Evolutionary conservation across 495 filamentous ascomycete species (phyloP).

Genomic region (Neurospora sp.): DNA sequence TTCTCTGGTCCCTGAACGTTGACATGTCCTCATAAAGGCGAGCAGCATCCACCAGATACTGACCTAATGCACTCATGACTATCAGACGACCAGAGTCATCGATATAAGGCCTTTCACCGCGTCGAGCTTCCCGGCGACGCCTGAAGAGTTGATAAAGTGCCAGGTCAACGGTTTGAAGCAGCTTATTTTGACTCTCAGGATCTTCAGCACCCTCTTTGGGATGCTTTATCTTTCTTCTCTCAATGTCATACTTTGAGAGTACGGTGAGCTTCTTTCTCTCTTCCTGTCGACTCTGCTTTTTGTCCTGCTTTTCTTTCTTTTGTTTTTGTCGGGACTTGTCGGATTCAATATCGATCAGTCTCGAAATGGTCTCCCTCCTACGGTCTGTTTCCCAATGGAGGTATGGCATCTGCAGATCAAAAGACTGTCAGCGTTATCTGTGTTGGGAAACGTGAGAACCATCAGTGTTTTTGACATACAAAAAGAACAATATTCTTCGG

Average conservation of each 20-base stretch:
- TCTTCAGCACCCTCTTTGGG: background rate
- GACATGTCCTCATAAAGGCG: conserved; percentile 31
- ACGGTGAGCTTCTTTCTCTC: background rate
- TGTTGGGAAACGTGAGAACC: background rate
- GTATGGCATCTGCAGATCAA: conserved; percentile 46
- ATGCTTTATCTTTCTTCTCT: background rate
- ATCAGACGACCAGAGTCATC: conserved; percentile 17
- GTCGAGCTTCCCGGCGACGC: background rate
- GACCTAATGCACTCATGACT: conserved; percentile 22
- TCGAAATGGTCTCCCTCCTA: conserved; percentile 23
- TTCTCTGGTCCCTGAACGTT: conserved; percentile 42
- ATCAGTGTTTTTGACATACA: conserved; percentile 9
- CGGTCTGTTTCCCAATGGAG: conserved; percentile 55
- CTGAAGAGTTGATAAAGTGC: background rate
- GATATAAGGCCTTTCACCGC: background rate
- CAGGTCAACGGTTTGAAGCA: background rate
- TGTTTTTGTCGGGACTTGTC: conserved; percentile 1
- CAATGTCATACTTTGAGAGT: background rate
- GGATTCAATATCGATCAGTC: conserved; percentile 7
- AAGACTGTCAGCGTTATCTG: background rate
- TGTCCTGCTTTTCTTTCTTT: background rate
- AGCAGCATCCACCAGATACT: conserved; percentile 29
- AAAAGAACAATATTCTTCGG: conserved; percentile 30
- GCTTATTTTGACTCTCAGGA: background rate
- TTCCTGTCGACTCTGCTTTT: background rate